Conservation (phyloP, 805 yeast species). For the Dipodascus albidus region DNA sequence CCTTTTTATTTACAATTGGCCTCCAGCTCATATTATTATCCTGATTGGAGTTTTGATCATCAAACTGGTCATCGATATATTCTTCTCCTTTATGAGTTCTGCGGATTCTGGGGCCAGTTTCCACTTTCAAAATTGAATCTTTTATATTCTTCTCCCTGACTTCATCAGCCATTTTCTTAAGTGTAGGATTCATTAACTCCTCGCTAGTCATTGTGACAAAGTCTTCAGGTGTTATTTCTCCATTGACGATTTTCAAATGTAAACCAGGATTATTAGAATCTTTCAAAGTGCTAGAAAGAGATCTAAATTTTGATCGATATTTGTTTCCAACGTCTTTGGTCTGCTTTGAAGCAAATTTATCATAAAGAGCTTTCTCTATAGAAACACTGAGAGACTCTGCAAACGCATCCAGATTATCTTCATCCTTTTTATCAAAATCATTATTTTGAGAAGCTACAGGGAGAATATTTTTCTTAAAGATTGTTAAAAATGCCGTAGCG, state of each 20-base stretch:
- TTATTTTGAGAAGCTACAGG: conserved; percentile 20
- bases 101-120: conserved; percentile 52
- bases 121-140: conserved; percentile 53
- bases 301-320: conserved; percentile 61
- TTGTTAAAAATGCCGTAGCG: conserved; percentile 37
- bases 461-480: conserved; percentile 32
- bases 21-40: neutral
- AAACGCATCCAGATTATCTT: conserved; percentile 23
- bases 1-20: neutral
- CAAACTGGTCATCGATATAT: conserved; percentile 39
- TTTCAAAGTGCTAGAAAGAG: conserved; percentile 47
- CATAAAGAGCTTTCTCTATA: conserved; percentile 41
- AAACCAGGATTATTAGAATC: conserved; percentile 45
- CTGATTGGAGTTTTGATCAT: conserved; percentile 28
- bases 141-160: conserved; percentile 59
- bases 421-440: conserved; percentile 7
- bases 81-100: conserved; percentile 87
- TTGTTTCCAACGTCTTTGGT: conserved; percentile 27
- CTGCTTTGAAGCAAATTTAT: conserved; percentile 23
- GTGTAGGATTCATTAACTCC: conserved; percentile 69
- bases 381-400: conserved; percentile 35
- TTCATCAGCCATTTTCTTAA: conserved; percentile 56
- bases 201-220: conserved; percentile 57
- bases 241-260: conserved; percentile 44
- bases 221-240: conserved; percentile 41